Evolutionary conservation across 768 basidiomycete species (phyloP), one percentile per base, ranked within the genome.

Genomic region (Agrocybe pediades): DNA sequence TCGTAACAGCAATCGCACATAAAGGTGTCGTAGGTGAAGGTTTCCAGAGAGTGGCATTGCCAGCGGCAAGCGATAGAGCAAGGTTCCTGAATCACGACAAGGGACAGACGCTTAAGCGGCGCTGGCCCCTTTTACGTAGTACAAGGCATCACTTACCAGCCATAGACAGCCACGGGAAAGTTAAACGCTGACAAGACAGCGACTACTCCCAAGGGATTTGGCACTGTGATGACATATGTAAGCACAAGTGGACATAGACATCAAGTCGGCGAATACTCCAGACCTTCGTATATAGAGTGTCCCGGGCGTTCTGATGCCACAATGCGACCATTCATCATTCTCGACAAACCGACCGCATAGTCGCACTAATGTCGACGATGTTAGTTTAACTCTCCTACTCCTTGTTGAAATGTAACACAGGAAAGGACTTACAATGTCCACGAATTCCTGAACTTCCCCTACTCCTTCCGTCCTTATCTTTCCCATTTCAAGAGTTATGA

Each of bases 1-100:
- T 87, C 20, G 92, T 95, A 20, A 94, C 83, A 0, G 95, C 96
- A 53, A 98, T 88, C n/a, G 94, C 80, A 66, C 87, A 95, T 29
- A 96, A 71, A 3, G 95, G 87, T 0, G 95, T 98, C 2, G 81
- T 90, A 2, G 88, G 92, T 0, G 94, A 90, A 6, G 95, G 95
- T 67, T 98, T 98, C 95, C 95, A 98, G 42, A 98, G 68, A 0
- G 93, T 95, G 1, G 93, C 87, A 69, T 98, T 98, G 16, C 95
- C 95, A 24, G 90, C 88, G 1, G 91, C 88, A 53, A 98, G 73
- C 3, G 94, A 91, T 20, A 98, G 78, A 2, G 93, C 83, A 46
- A 96, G 74, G 70, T 98, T 98, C 95, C 95, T 94, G 63, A 46
- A 56, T 60, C 46, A 39, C 53, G 29, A 41, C 58, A 27, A 49